Conservation (phyloP, 257 asterid genomes). For the Solanum gandarillasii region DNA sequence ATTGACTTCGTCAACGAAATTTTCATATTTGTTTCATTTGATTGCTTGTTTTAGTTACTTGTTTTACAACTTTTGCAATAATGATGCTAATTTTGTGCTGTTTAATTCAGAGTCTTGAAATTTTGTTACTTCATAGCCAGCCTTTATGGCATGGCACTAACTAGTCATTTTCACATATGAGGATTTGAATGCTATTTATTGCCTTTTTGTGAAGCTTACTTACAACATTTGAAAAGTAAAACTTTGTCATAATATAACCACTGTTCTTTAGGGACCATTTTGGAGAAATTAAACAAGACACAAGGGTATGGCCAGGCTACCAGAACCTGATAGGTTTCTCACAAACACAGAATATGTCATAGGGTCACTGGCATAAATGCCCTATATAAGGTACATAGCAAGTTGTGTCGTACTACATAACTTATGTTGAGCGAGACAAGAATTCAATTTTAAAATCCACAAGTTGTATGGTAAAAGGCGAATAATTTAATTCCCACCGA, state of each 20-base stretch:
- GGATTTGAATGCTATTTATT: neutral
- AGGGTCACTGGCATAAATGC: too few species aligned
- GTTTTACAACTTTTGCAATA: neutral
- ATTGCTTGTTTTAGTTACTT: neutral
- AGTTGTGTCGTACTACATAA: too few species aligned
- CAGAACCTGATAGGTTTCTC: neutral
- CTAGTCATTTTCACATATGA: neutral
- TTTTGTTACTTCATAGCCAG: neutral
- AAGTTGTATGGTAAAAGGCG: too few species aligned
- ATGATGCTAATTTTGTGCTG: too few species aligned
- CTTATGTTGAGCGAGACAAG: too few species aligned
- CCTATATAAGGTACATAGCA: too few species aligned
- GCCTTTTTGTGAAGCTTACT: neutral
- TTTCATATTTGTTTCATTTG: neutral
- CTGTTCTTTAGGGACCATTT: neutral
- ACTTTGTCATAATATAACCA: neutral
- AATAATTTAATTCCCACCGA: too few species aligned
- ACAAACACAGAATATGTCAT: neutral
- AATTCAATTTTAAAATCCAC: too few species aligned
- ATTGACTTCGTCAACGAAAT: neutral
- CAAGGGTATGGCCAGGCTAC: neutral
- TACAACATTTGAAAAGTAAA: neutral
- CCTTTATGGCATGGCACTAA: neutral
- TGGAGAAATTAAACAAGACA: neutral
- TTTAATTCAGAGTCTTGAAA: neutral